Percentiles rank a stretch among this genome's conserved stretches.
Evolutionary conservation across 2,329 filamentous ascomycete species (phyloP).

Genomic region (Mycogone perniciosa): DNA sequence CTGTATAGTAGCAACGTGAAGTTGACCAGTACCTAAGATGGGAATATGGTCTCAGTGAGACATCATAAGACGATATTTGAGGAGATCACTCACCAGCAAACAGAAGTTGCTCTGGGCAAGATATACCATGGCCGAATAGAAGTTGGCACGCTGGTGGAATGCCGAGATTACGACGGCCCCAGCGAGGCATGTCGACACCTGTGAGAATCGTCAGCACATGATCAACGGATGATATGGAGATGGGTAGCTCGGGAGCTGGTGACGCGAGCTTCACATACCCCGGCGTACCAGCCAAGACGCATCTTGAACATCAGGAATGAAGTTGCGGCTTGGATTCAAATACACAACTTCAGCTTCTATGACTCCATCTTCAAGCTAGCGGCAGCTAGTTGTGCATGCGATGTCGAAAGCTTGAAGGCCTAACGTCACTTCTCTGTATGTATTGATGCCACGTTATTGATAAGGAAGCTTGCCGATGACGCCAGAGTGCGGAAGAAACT

Average conservation of each 20-base stretch:
- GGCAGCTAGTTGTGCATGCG: not conserved
- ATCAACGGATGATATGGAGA: slow-evolving; percentile 3
- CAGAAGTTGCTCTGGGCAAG: slow-evolving; percentile 94
- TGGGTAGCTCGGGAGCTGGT: not conserved
- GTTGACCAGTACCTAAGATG: slow-evolving; percentile 75
- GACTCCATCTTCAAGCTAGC: slow-evolving; percentile 8
- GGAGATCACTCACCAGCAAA: slow-evolving; percentile 63
- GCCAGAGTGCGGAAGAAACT: not conserved
- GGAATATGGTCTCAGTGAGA: not conserved
- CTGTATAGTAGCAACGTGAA: slow-evolving; percentile 76
- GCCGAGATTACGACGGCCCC: slow-evolving; percentile 80
- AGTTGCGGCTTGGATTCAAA: not conserved
- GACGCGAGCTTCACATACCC: slow-evolving; percentile 39
- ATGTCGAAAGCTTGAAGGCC: slow-evolving; percentile 1
- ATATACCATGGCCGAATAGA: slow-evolving; percentile 97
- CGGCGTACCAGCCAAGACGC: slow-evolving; percentile 55
- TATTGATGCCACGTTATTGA: slow-evolving; percentile 15
- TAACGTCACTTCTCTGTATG: slow-evolving; percentile 1
- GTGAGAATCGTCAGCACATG: slow-evolving; percentile 17
- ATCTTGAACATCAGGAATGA: slow-evolving; percentile 37
- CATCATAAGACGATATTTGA: not conserved
- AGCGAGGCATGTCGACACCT: slow-evolving; percentile 80
- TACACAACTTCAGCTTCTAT: slow-evolving; percentile 4
- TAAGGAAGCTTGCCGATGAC: slow-evolving; percentile 9
- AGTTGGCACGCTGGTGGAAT: slow-evolving; percentile 92